Evolutionary conservation across 306 rosid species (phyloP).

Genomic region (Adenanthera pavonina): DNA sequence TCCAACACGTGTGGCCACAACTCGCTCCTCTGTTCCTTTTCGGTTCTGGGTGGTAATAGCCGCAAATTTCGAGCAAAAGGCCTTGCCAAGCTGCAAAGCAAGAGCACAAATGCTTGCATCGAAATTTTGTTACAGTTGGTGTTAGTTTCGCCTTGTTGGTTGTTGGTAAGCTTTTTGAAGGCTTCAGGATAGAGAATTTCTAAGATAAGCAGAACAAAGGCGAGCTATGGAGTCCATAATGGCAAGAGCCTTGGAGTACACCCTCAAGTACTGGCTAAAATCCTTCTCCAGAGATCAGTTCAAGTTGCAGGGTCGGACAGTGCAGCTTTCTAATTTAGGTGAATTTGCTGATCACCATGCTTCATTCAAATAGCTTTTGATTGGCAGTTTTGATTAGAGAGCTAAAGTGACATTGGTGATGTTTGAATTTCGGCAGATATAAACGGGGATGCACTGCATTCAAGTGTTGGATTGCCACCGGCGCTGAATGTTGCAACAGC

Average conservation of each 20-base stretch:
- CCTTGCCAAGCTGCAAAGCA: background rate
- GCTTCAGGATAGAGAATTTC: background rate
- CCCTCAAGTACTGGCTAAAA: slow-evolving; percentile 95
- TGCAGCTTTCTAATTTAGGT: slow-evolving; percentile 88
- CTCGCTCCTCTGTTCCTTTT: background rate
- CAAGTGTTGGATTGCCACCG: slow-evolving; percentile 91
- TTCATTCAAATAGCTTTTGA: background rate
- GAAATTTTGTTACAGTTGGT: background rate
- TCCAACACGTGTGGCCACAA: background rate
- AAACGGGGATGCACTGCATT: slow-evolving; percentile 90
- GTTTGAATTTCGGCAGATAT: slow-evolving; percentile 59
- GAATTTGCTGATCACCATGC: slow-evolving; percentile 12
- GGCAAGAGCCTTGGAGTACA: slow-evolving; percentile 84
- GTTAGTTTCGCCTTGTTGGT: background rate
- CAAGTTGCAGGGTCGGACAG: slow-evolving; percentile 91
- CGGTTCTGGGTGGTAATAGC: background rate
- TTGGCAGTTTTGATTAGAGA: background rate
- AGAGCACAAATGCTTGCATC: slow-evolving; percentile 5
- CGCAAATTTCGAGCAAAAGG: background rate
- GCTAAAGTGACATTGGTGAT: slow-evolving; percentile 5
- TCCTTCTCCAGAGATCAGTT: slow-evolving; percentile 94
- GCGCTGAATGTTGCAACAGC: slow-evolving; percentile 80
- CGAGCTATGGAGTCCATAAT: slow-evolving; percentile 80
- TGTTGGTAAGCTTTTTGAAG: slow-evolving; percentile 7
- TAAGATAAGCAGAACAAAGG: slow-evolving; percentile 7